Percentiles rank a stretch among this genome's conserved stretches.
Evolutionary conservation across 805 yeast species (phyloP).

Genomic region (Kodamaea restingae): DNA sequence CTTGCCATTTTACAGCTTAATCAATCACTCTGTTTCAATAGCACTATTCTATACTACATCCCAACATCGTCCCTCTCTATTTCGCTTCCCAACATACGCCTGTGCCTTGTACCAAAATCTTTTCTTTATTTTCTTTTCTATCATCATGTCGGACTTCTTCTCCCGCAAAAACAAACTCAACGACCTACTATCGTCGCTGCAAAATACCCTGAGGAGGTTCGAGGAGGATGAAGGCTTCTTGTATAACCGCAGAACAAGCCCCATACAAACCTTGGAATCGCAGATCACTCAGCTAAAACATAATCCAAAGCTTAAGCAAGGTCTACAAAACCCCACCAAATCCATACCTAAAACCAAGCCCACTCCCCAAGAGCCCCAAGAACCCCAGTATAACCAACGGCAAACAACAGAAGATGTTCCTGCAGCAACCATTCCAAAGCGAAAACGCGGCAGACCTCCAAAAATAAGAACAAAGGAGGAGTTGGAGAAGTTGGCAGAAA

Average conservation of each 20-base stretch:
- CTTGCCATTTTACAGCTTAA: too few relatives aligned
- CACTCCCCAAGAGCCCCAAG: neutral
- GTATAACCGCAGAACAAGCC: slow-evolving; percentile 16
- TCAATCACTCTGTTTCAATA: too few relatives aligned
- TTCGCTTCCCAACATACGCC: too few relatives aligned
- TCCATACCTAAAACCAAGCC: neutral
- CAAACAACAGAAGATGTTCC: too few relatives aligned
- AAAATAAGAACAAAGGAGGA: neutral
- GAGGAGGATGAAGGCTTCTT: slow-evolving; percentile 33
- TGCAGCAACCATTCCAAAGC: too few relatives aligned
- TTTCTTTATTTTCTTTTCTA: neutral
- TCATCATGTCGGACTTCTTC: slow-evolving; percentile 8
- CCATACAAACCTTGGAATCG: slow-evolving; percentile 3
- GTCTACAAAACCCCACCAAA: neutral
- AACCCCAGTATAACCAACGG: too few relatives aligned
- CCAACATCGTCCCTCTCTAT: too few relatives aligned
- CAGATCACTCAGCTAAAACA: slow-evolving; percentile 2
- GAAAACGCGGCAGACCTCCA: slow-evolving; percentile 2
- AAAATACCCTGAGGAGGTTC: slow-evolving; percentile 3
- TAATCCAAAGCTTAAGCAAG: neutral
- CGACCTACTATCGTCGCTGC: slow-evolving; percentile 14
- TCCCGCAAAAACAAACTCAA: slow-evolving; percentile 19
- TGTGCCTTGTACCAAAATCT: too few relatives aligned
- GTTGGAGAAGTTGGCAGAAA: neutral
- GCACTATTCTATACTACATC: too few relatives aligned